Evolutionary conservation across 1,284 basidiomycete genomes (phyloP).

Genomic region (Ceratobasidium sp.): DNA sequence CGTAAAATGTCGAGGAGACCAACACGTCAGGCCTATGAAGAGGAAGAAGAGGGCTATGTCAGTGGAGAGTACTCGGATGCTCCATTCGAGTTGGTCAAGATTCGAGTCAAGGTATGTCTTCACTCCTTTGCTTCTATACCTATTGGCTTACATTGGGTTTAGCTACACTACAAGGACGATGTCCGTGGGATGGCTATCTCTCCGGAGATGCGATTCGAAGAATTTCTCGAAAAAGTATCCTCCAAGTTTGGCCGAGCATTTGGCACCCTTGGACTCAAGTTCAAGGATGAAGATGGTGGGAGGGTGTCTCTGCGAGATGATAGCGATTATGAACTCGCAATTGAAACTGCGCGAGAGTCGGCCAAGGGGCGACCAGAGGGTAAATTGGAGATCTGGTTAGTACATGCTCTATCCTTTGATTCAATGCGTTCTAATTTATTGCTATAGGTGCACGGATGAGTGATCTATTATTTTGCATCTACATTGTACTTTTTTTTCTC

Average conservation of each 20-base stretch:
- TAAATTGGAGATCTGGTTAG: slow-evolving; percentile 82
- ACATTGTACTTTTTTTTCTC: not conserved
- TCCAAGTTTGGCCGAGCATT: slow-evolving; percentile 70
- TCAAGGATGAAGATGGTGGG: slow-evolving; percentile 86
- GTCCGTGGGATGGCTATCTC: slow-evolving; percentile 83
- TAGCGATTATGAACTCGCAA: slow-evolving; percentile 83
- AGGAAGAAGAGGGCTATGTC: slow-evolving; percentile 76
- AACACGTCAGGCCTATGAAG: slow-evolving; percentile 61
- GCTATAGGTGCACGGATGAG: slow-evolving; percentile 28
- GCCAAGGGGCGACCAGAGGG: slow-evolving; percentile 76
- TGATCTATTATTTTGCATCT: not conserved
- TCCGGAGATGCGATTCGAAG: slow-evolving; percentile 67
- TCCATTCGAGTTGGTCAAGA: slow-evolving; percentile 71
- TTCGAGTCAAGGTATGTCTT: slow-evolving; percentile 76
- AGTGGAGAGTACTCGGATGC: slow-evolving; percentile 65
- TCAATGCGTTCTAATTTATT: not conserved
- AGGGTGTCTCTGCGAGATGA: slow-evolving; percentile 81
- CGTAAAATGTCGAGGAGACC: slow-evolving; percentile 21
- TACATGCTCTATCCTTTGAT: not conserved
- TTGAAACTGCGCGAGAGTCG: slow-evolving; percentile 82
- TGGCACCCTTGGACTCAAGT: slow-evolving; percentile 68
- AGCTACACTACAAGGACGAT: slow-evolving; percentile 82
- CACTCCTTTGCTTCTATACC: not conserved
- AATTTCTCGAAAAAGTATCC: slow-evolving; percentile 76
- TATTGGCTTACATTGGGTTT: slow-evolving; percentile 8